A percentile compares a stretch with the other conserved stretches of the same genome.
These are phyloP conservation scores for Candida berthetii DNA, from an alignment of 805 yeast species.

Conservation along the genomic window DNA sequence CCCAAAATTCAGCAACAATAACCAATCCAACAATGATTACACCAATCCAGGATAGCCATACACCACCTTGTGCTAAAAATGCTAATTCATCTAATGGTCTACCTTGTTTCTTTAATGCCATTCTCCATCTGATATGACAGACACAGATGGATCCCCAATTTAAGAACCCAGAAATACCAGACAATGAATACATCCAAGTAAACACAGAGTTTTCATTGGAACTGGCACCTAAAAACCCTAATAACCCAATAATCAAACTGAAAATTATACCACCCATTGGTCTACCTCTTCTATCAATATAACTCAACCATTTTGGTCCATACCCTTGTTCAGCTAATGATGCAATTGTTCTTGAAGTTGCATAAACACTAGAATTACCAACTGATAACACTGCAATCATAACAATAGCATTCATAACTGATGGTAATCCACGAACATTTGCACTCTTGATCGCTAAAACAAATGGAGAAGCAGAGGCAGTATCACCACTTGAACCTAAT, in stretches of 20 bases:
- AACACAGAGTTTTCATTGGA: constrained; percentile 42
- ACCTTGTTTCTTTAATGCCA: constrained; percentile 55
- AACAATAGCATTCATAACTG: constrained; percentile 53
- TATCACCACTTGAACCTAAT: constrained; percentile 40
- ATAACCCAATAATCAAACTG: constrained; percentile 47
- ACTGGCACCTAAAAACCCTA: constrained; percentile 47
- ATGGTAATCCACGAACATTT: constrained; percentile 46
- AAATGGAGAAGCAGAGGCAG: constrained; percentile 65
- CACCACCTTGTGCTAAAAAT: constrained; percentile 49
- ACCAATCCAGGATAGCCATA: constrained; percentile 51
- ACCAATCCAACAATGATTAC: constrained; percentile 37
- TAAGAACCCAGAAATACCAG: constrained; percentile 51
- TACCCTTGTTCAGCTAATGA: constrained; percentile 54
- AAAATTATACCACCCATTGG: constrained; percentile 49
- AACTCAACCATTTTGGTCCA: constrained; percentile 47
- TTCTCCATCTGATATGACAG: constrained; percentile 52
- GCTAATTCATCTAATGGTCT: constrained; percentile 56
- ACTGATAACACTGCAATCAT: constrained; percentile 58
- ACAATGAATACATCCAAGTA: constrained; percentile 51
- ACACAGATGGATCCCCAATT: constrained; percentile 55
- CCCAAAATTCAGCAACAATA: constrained; percentile 62
- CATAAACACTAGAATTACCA: constrained; percentile 56
- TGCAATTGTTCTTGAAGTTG: constrained; percentile 54
- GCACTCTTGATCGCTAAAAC: constrained; percentile 58
- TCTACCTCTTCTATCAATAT: constrained; percentile 56